Evolutionary conservation across 2,329 filamentous ascomycete species (phyloP).

Genomic region (Leptographium radiaticola): DNA sequence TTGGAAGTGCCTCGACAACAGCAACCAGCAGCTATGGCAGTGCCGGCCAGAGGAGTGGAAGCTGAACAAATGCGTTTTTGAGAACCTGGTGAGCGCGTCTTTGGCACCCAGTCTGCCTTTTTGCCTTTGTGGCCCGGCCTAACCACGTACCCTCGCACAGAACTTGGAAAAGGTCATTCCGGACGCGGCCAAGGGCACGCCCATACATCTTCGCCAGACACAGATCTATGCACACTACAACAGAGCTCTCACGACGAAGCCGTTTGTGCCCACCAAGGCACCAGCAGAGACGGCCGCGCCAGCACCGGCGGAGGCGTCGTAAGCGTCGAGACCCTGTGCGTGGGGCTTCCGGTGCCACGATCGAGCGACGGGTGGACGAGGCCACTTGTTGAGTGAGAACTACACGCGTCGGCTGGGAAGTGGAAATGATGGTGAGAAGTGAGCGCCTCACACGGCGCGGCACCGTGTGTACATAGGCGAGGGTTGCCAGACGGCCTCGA

Average conservation of each 20-base stretch:
- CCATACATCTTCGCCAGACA: slow-evolving; percentile 58
- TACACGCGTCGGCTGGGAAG: not conserved
- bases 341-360: not conserved
- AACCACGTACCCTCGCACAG: slow-evolving; percentile 26
- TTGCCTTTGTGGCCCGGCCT: not conserved
- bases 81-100: slow-evolving; percentile 61
- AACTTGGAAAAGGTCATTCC: slow-evolving; percentile 73
- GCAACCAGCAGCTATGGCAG: slow-evolving; percentile 96
- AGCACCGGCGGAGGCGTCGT: slow-evolving; percentile 11
- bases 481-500: not conserved
- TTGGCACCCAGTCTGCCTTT: not conserved
- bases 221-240: slow-evolving; percentile 44
- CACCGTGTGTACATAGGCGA: slow-evolving; percentile 8
- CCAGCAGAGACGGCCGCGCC: slow-evolving; percentile 3
- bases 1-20: slow-evolving; percentile 92
- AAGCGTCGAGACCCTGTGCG: not conserved
- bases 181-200: slow-evolving; percentile 55
- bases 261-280: slow-evolving; percentile 17
- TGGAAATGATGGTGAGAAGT: not conserved
- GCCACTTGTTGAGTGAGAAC: not conserved
- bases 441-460: not conserved
- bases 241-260: slow-evolving; percentile 12
- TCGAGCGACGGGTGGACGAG: not conserved
- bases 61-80: slow-evolving; percentile 89
- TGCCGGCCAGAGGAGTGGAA: slow-evolving; percentile 80